Conservation (phyloP, 495 filamentous ascomycete genomes). For the Talaromyces proteolyticus region DNA sequence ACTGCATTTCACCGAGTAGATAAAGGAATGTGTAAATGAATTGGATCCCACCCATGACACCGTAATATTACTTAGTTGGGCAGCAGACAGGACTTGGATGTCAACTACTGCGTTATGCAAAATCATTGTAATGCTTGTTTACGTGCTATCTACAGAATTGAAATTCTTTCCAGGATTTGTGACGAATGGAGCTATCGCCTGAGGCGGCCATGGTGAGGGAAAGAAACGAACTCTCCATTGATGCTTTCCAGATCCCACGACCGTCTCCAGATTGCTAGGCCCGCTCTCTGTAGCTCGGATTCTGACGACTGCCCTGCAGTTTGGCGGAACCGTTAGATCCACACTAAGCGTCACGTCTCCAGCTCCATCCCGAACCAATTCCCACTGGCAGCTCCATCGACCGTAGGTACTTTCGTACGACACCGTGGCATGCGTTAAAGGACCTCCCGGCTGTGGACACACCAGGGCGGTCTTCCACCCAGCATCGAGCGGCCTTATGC, state of each 20-base stretch:
- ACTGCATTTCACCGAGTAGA: too few species aligned
- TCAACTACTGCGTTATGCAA: too few species aligned
- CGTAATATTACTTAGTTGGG: too few species aligned
- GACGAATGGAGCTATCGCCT: neutral
- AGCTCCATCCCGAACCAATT: neutral
- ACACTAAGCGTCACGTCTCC: constrained; percentile 9
- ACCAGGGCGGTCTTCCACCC: constrained; percentile 23
- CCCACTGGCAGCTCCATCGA: constrained; percentile 17
- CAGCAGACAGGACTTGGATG: too few species aligned
- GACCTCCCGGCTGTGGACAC: constrained; percentile 20
- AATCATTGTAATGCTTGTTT: too few species aligned
- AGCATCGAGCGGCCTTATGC: constrained; percentile 14
- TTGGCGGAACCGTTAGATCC: constrained; percentile 22
- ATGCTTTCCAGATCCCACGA: constrained; percentile 1
- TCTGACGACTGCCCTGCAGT: constrained; percentile 7
- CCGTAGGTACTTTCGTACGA: constrained; percentile 24
- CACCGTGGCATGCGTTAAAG: constrained; percentile 14
- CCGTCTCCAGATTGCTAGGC: neutral
- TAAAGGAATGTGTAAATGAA: too few species aligned
- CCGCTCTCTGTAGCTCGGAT: neutral
- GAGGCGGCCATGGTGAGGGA: neutral
- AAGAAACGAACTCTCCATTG: neutral
- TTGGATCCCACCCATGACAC: too few species aligned
- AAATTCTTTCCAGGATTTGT: neutral
- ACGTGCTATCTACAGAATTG: too few species aligned